Evolutionary conservation across 108 stramenopile species (phyloP), one percentile per base, ranked within the genome.

Genomic region (Pseudonitzschia multistriata): DNA sequence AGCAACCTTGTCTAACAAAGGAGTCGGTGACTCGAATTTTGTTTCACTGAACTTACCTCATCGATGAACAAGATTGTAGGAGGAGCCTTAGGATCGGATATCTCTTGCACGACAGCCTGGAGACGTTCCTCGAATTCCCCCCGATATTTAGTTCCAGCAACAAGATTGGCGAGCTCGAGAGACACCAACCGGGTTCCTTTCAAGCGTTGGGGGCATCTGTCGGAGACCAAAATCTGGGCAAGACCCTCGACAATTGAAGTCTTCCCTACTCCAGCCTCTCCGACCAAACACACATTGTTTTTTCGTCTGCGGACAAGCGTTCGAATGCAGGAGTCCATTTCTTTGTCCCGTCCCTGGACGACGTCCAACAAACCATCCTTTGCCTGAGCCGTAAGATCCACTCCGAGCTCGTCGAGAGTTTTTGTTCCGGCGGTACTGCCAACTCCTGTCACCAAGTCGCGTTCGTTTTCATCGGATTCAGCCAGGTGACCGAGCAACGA

Each of bases 41-140:
- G 64, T 88, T 85, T 22, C 19, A 19, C 49, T 17, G 60, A 10
- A 35, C 33, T 30, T 59, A 59, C 57, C 57, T 70, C 67, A 54
- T 93, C 92, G 67, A 97, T 93, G 74, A 97, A 97, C 11, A 97
- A 62, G 71, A 97, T 91, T 10, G 89, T 92, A 1, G 90, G 88
- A 28, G 87, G 88, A 24, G 87, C 82, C 66, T 76, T 83, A 27
- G 89, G 85, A 70, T 86, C 85, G 14, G 80, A 88, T 8, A 91
- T 84, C 74, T 94, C 96, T 57, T 88, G 75, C 15, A 94, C 48
- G 68, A 96, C 84, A 19, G 82, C 66, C 66, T 94, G 89, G 17
- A 96, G 68, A 13, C 96, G 83, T 66, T 94, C 91, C 73, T 96
- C 96, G 74, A 94, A 96, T 64, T 86, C 87, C 49, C 94, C 94